phyloP scores from a whole-genome alignment of 2,329 filamentous ascomycete genomes.

The Stagonosporopsis rhizophila region DNA sequence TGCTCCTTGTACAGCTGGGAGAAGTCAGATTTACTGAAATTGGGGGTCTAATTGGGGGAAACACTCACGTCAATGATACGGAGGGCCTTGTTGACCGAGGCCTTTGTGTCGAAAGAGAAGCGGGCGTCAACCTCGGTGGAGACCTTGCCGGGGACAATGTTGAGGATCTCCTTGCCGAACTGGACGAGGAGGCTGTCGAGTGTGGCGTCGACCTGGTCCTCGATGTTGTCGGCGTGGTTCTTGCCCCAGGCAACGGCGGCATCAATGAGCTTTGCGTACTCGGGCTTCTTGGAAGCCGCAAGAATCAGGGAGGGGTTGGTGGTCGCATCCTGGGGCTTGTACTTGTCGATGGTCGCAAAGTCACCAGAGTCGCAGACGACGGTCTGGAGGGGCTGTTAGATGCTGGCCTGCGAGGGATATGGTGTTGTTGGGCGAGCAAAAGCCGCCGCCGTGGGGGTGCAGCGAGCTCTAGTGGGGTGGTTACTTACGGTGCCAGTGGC shows the following conservation, averaged over 20 bases:
- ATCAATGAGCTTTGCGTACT: conserved; percentile 93
- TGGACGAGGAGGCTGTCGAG: conserved; percentile 95
- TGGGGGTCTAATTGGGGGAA: neutral
- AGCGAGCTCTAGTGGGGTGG: conserved; percentile 30
- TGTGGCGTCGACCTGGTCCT: conserved; percentile 85
- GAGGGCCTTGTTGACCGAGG: conserved; percentile 92
- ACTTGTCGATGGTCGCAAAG: conserved; percentile 89
- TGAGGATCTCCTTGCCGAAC: conserved; percentile 96
- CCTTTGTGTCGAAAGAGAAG: conserved; percentile 94
- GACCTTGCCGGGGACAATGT: conserved; percentile 97
- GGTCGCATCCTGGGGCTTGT: conserved; percentile 99
- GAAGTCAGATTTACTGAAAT: conserved; percentile 23
- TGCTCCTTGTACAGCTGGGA: conserved; percentile 90
- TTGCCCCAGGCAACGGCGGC: conserved; percentile 86
- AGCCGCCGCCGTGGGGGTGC: conserved; percentile 19
- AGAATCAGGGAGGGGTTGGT: conserved; percentile 99
- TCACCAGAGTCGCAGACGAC: conserved; percentile 97
- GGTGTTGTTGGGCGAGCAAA: no score
- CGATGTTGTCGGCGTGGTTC: conserved; percentile 69
- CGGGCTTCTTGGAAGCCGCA: conserved; percentile 95
- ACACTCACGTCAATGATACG: conserved; percentile 90
- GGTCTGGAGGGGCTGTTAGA: conserved; percentile 62
- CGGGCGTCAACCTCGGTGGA: conserved; percentile 97
- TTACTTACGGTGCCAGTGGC: conserved; percentile 88
- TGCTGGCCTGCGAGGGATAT: neutral